phyloP scores from a whole-genome alignment of 192 early-diverging fungal species.

The Chytriomyces sp. region DNA sequence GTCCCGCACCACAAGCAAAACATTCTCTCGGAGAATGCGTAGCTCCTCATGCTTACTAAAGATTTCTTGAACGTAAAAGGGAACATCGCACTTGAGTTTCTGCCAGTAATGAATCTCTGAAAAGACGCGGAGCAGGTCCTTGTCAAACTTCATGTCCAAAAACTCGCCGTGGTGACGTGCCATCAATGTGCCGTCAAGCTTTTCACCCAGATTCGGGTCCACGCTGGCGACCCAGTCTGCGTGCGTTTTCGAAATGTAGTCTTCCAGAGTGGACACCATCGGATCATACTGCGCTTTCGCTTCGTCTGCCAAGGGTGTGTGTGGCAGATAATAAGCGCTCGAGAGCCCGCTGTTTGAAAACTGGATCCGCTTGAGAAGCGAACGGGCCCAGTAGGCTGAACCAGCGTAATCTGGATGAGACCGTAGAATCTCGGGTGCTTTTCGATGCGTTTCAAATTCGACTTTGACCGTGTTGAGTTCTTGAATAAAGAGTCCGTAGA shows the following conservation, averaged over 20 bases:
- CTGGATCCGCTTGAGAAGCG: slow-evolving; percentile 56
- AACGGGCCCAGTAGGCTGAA: slow-evolving; percentile 65
- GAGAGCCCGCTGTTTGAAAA: slow-evolving; percentile 48
- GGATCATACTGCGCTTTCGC: slow-evolving; percentile 62
- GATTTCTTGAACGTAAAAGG: slow-evolving; percentile 67
- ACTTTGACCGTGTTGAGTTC: slow-evolving; percentile 66
- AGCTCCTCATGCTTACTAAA: slow-evolving; percentile 67
- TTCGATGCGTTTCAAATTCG: slow-evolving; percentile 65
- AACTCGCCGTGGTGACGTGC: slow-evolving; percentile 42
- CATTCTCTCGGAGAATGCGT: slow-evolving; percentile 63
- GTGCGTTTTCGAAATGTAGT: slow-evolving; percentile 65
- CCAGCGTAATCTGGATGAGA: slow-evolving; percentile 64
- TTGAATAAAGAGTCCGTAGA: slow-evolving; percentile 58
- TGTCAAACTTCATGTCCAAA: slow-evolving; percentile 68
- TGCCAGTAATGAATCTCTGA: slow-evolving; percentile 64
- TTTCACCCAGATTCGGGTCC: slow-evolving; percentile 40
- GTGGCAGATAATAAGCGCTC: slow-evolving; percentile 62
- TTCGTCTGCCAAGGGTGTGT: slow-evolving; percentile 58
- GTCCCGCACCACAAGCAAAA: slow-evolving; percentile 66
- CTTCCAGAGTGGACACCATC: slow-evolving; percentile 57
- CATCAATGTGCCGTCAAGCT: slow-evolving; percentile 59
- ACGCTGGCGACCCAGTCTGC: slow-evolving; percentile 58
- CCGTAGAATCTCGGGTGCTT: slow-evolving; percentile 60
- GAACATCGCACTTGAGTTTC: slow-evolving; percentile 66
- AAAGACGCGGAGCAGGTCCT: slow-evolving; percentile 59